Conservation (phyloP, 371 early-diverging fungal genomes). For the Apophysomyces elegans region DNA sequence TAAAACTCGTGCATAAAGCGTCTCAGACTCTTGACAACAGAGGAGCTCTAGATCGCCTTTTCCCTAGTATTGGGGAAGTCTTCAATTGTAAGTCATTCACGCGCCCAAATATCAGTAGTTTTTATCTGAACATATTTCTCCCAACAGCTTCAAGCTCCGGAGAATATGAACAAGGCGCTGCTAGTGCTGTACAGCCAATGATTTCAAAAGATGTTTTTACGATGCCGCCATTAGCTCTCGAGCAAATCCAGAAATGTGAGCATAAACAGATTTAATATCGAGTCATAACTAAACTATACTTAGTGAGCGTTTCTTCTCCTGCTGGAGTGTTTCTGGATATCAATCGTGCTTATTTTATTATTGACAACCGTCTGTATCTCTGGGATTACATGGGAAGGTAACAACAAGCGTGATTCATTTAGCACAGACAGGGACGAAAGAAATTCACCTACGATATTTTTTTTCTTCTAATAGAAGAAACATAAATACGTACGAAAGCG, state of each 20-base stretch:
- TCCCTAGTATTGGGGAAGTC: slow-evolving; percentile 22
- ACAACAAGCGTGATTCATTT: slow-evolving; percentile 1
- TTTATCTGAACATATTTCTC: neutral
- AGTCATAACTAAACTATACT: neutral
- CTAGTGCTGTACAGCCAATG: slow-evolving; percentile 19
- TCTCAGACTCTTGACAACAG: slow-evolving; percentile 17
- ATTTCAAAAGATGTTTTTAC: slow-evolving; percentile 20
- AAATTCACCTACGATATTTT: too few relatives aligned
- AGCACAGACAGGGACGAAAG: too few relatives aligned
- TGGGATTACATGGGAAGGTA: slow-evolving; percentile 83
- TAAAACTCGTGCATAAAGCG: slow-evolving; percentile 18
- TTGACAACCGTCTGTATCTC: slow-evolving; percentile 83
- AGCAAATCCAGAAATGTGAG: slow-evolving; percentile 26
- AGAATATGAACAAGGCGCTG: slow-evolving; percentile 8
- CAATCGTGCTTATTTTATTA: slow-evolving; percentile 86
- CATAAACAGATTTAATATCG: neutral
- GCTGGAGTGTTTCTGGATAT: slow-evolving; percentile 71
- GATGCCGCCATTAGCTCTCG: slow-evolving; percentile 23
- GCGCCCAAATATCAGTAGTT: neutral
- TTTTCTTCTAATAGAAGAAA: slow-evolving; percentile 44
- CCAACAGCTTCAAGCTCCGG: slow-evolving; percentile 20
- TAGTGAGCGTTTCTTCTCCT: slow-evolving; percentile 34
- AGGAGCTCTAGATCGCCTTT: slow-evolving; percentile 9
- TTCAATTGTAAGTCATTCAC: slow-evolving; percentile 16
- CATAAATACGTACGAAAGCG: slow-evolving; percentile 77